phyloP scores from a whole-genome alignment of 306 rosid genomes.

The Lotus japonicus region DNA sequence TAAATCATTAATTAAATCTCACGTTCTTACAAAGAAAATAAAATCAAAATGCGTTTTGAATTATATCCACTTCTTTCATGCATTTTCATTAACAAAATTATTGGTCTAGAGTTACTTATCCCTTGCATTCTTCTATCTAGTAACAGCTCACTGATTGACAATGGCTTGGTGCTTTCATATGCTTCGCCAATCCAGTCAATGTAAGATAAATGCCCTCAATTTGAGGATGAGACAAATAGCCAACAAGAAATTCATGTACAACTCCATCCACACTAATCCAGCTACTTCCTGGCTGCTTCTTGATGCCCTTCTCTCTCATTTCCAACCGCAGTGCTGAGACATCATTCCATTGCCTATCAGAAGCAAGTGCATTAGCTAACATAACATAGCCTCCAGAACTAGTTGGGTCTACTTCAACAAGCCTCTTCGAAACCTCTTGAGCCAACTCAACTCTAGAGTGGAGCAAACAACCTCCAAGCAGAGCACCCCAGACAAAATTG shows the following conservation, averaged over 20 bases:
- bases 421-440: conserved; percentile 44
- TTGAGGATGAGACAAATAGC: conserved; percentile 36
- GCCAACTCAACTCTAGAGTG: conserved; percentile 53
- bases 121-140: no score
- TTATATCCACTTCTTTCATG: no score
- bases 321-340: conserved; percentile 35
- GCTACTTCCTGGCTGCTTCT: conserved; percentile 58
- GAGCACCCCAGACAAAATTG: conserved; percentile 59
- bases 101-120: no score
- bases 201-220: conserved; percentile 26
- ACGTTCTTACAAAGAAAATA: no score
- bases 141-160: no score
- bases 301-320: conserved; percentile 53
- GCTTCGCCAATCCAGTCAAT: conserved; percentile 2
- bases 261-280: conserved; percentile 56
- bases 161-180: no score
- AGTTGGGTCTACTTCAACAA: conserved; percentile 47
- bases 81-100: no score
- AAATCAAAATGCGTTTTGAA: no score
- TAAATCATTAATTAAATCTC: no score
- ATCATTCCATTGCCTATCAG: conserved; percentile 41
- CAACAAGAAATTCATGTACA: conserved; percentile 54
- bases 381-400: conserved; percentile 50
- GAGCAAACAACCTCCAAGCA: conserved; percentile 53
- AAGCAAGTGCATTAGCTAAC: conserved; percentile 59